phyloP scores from a whole-genome alignment of 2,329 filamentous ascomycete genomes.

The Xylaria sp. region DNA sequence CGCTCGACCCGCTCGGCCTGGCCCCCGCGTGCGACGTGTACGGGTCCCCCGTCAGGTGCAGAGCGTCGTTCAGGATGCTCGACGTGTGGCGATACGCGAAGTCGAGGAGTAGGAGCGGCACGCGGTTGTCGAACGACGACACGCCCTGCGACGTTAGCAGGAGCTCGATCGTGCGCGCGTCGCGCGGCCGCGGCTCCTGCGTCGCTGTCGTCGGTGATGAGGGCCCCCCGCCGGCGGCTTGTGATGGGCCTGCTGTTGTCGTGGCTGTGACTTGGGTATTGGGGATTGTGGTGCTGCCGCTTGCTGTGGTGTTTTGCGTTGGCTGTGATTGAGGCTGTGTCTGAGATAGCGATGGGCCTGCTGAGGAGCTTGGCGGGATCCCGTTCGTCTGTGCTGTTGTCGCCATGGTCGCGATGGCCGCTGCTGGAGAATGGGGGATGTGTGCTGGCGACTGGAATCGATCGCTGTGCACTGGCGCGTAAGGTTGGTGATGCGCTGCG shows the following conservation, averaged over 20 bases:
- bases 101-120: conserved; percentile 84
- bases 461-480: background rate
- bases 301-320: conserved; percentile 27
- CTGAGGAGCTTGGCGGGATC: conserved; percentile 18
- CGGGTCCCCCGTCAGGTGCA: conserved; percentile 75
- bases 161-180: conserved; percentile 81
- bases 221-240: conserved; percentile 38
- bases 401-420: conserved; percentile 22
- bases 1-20: conserved; percentile 60
- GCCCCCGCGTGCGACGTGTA: conserved; percentile 69
- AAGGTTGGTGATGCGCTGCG: background rate
- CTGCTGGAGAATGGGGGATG: background rate
- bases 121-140: conserved; percentile 81
- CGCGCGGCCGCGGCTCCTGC: conserved; percentile 72
- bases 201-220: conserved; percentile 45
- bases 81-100: conserved; percentile 87
- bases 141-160: conserved; percentile 83
- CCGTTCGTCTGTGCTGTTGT: conserved; percentile 33
- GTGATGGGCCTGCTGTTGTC: conserved; percentile 23
- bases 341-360: conserved; percentile 28
- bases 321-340: conserved; percentile 25
- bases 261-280: conserved; percentile 35
- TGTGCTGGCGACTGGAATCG: background rate
- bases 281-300: conserved; percentile 29
- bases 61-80: conserved; percentile 74